Percentiles rank a stretch among this genome's conserved stretches.
These are phyloP conservation scores for Isoetes taiwanensis DNA, from an alignment of 75 land plant species.

Conservation along the genomic window DNA sequence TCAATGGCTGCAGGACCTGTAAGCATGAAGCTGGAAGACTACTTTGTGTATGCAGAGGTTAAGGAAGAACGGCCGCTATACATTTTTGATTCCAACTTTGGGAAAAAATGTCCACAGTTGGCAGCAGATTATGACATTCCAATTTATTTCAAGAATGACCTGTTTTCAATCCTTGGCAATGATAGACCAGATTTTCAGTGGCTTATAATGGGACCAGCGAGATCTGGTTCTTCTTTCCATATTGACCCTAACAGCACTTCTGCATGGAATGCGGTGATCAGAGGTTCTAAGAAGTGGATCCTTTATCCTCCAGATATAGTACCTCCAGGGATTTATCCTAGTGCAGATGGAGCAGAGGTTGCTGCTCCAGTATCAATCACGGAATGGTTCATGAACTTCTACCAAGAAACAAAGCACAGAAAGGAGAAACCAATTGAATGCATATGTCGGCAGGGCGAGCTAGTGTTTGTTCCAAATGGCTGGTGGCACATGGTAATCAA, in stretches of 20 bases:
- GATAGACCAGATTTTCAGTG: slow-evolving; percentile 83
- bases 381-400: slow-evolving; percentile 88
- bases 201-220: slow-evolving; percentile 87
- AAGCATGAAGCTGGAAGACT: slow-evolving; percentile 52
- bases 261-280: slow-evolving; percentile 93
- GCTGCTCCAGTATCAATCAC: slow-evolving; percentile 68
- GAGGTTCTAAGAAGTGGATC: slow-evolving; percentile 90
- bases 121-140: slow-evolving; percentile 67
- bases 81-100: slow-evolving; percentile 80
- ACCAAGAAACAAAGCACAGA: slow-evolving; percentile 42
- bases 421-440: slow-evolving; percentile 38
- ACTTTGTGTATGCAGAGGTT: slow-evolving; percentile 55
- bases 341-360: slow-evolving; percentile 81
- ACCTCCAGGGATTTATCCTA: slow-evolving; percentile 90
- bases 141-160: slow-evolving; percentile 63
- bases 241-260: slow-evolving; percentile 94
- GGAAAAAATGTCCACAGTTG: slow-evolving; percentile 53
- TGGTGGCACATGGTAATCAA: slow-evolving; percentile 87
- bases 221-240: slow-evolving; percentile 92
- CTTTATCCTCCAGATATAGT: slow-evolving; percentile 85
- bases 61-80: slow-evolving; percentile 77
- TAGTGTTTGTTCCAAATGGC: slow-evolving; percentile 44
- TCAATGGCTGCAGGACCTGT: slow-evolving; percentile 76
- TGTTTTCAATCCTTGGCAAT: slow-evolving; percentile 60
- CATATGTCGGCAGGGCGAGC: slow-evolving; percentile 67